phyloP scores from a whole-genome alignment of 768 basidiomycete species.

The Leucocoprinus leucothites region DNA sequence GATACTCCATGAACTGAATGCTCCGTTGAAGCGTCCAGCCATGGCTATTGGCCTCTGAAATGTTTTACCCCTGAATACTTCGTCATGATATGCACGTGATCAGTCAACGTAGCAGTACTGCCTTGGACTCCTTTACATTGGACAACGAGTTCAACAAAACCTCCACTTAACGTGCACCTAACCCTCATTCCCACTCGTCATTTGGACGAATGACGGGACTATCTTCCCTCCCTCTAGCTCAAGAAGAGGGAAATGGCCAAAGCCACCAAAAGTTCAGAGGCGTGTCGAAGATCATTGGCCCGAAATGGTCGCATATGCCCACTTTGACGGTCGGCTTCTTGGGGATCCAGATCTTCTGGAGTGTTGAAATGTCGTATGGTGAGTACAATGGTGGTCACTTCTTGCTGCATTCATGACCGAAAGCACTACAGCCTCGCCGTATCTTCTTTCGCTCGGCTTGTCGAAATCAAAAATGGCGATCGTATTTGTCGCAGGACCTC shows the following conservation, averaged over 20 bases:
- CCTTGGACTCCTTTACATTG: too few relatives aligned
- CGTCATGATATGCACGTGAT: slow-evolving; percentile 7
- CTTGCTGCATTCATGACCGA: neutral
- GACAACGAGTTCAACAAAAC: neutral
- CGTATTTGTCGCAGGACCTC: slow-evolving; percentile 89
- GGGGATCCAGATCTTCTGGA: slow-evolving; percentile 90
- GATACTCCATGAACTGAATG: too few relatives aligned
- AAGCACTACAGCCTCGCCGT: slow-evolving; percentile 60
- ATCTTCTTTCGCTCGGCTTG: slow-evolving; percentile 84
- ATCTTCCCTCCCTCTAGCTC: slow-evolving; percentile 40
- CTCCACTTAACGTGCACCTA: neutral
- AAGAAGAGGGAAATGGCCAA: slow-evolving; percentile 34
- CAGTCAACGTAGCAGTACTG: slow-evolving; percentile 1
- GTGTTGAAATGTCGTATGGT: slow-evolving; percentile 93
- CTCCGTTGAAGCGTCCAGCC: too few relatives aligned
- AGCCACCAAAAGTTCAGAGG: slow-evolving; percentile 42
- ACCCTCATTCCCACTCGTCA: neutral
- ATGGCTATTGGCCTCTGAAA: too few relatives aligned
- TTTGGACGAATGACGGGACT: slow-evolving; percentile 46
- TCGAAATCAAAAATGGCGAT: slow-evolving; percentile 85
- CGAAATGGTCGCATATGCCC: slow-evolving; percentile 63
- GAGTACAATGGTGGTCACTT: slow-evolving; percentile 16
- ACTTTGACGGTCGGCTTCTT: slow-evolving; percentile 74
- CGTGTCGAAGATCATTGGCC: slow-evolving; percentile 60
- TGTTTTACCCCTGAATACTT: too few relatives aligned